These are phyloP conservation scores for Cupressus sempervirens DNA, from an alignment of 75 land plant genomes.

Conservation along the genomic window DNA sequence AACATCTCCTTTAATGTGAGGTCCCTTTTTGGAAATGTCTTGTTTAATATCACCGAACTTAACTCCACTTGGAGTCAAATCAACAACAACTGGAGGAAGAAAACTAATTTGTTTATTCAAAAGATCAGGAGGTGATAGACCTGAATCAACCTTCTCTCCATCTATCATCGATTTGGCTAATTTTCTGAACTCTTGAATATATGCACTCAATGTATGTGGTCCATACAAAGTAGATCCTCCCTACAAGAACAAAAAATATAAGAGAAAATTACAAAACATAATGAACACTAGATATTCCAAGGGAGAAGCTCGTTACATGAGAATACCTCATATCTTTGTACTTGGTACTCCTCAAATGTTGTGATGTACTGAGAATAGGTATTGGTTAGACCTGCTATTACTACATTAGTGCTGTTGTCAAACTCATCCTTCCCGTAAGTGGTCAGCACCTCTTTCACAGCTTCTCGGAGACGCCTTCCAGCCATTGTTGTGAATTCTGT, in stretches of 20 bases:
- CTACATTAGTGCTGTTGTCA: constrained; percentile 31
- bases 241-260: constrained; percentile 25
- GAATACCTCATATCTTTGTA: constrained; percentile 75
- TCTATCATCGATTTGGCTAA: constrained; percentile 55
- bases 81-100: constrained; percentile 49
- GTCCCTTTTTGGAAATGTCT: constrained; percentile 35
- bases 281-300: background rate
- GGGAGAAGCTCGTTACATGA: background rate
- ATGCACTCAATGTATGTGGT: constrained; percentile 71
- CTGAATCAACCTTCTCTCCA: constrained; percentile 25
- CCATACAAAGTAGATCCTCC: constrained; percentile 80
- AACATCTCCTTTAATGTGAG: constrained; percentile 46
- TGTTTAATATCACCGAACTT: constrained; percentile 59
- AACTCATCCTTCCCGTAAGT: constrained; percentile 48
- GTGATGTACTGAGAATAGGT: constrained; percentile 82
- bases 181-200: constrained; percentile 84
- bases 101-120: constrained; percentile 56
- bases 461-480: constrained; percentile 71
- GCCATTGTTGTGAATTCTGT: constrained; percentile 92
- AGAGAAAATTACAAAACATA: background rate
- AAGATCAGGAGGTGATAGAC: constrained; percentile 72
- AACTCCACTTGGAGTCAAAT: constrained; percentile 45
- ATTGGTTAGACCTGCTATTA: constrained; percentile 80
- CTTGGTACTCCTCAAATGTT: constrained; percentile 72
- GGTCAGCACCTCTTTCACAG: constrained; percentile 58